Evolutionary conservation across 306 rosid genomes (phyloP).

Genomic region (Senna tora): DNA sequence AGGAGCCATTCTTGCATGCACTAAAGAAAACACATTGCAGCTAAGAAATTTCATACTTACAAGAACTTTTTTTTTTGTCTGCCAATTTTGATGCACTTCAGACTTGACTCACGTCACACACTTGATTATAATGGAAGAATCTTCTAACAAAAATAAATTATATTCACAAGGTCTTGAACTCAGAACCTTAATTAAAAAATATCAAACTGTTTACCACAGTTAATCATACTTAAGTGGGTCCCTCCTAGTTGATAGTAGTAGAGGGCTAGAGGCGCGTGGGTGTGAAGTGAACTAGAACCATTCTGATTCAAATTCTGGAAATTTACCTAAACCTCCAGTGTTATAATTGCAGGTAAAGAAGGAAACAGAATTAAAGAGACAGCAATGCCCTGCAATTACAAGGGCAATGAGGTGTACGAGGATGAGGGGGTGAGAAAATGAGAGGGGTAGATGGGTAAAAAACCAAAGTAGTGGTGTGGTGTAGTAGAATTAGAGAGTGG

Average conservation of each 20-base stretch:
- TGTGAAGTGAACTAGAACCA: too few species aligned
- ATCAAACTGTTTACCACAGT: too few species aligned
- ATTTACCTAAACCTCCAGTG: neutral
- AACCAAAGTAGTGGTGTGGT: neutral
- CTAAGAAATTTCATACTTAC: too few species aligned
- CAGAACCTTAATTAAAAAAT: too few species aligned
- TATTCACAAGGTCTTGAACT: too few species aligned
- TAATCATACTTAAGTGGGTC: neutral
- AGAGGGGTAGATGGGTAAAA: slow-evolving; percentile 14
- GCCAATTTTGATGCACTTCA: too few species aligned
- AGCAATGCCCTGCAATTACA: neutral
- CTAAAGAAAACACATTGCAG: too few species aligned
- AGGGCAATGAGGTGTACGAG: neutral
- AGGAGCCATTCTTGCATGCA: too few species aligned
- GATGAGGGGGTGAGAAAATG: neutral
- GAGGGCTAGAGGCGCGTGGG: slow-evolving; percentile 8
- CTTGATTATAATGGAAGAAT: too few species aligned
- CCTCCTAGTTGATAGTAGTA: neutral
- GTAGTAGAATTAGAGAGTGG: neutral
- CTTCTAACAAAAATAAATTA: too few species aligned
- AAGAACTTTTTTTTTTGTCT: too few species aligned
- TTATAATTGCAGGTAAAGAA: neutral
- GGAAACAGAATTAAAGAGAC: neutral
- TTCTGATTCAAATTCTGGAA: neutral
- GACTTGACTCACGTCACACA: too few species aligned